Evolutionary conservation across 2,329 filamentous ascomycete genomes (phyloP).

Genomic region (Chrysoporthe puriensis): DNA sequence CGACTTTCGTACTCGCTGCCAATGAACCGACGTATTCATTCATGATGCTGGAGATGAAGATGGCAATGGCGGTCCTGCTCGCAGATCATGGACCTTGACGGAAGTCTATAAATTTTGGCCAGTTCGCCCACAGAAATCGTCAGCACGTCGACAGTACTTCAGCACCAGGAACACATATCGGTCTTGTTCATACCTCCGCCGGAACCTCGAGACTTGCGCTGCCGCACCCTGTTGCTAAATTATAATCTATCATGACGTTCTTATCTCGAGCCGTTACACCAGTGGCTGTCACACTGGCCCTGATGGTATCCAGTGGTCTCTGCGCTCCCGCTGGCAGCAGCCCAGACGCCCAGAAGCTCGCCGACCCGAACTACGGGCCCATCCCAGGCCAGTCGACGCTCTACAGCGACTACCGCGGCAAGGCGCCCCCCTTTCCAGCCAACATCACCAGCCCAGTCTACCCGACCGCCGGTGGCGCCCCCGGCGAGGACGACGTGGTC

Average conservation of each 20-base stretch:
- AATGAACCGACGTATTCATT: neutral
- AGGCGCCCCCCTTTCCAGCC: conserved; percentile 41
- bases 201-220: neutral
- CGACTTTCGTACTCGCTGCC: neutral
- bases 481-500: conserved; percentile 45
- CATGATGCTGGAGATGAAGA: neutral
- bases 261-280: no score
- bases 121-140: neutral
- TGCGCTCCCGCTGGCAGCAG: neutral
- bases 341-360: conserved; percentile 7
- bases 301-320: neutral
- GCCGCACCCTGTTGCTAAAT: neutral
- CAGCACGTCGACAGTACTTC: neutral
- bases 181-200: neutral
- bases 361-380: conserved; percentile 7
- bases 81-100: neutral
- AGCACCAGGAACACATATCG: neutral
- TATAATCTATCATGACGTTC: neutral
- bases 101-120: neutral
- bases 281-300: neutral
- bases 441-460: conserved; percentile 41
- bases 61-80: neutral
- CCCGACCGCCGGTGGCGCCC: conserved; percentile 23
- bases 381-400: conserved; percentile 25
- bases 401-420: conserved; percentile 41